Conservation (phyloP, 495 filamentous ascomycete species). For the Xylaria grammica region DNA sequence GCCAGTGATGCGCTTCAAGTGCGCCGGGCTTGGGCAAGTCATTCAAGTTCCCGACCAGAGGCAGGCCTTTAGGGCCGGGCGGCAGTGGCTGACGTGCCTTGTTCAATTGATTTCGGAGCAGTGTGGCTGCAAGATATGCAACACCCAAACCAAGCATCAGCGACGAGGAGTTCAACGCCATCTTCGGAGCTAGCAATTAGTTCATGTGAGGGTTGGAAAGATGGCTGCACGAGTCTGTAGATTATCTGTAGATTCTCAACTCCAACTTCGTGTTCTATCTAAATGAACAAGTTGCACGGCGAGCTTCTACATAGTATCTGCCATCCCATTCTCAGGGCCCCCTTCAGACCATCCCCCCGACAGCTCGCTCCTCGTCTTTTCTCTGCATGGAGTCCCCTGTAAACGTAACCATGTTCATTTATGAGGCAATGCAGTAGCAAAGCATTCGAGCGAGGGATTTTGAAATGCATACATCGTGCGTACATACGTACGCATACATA, state of each 20-base stretch:
- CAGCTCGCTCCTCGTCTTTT: neutral
- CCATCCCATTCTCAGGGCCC: neutral
- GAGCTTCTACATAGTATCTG: neutral
- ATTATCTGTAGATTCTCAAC: neutral
- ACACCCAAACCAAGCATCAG: slow-evolving; percentile 3
- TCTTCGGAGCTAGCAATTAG: neutral
- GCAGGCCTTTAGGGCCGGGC: slow-evolving; percentile 50
- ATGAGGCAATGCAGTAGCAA: neutral
- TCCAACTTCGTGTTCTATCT: neutral
- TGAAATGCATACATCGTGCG: neutral
- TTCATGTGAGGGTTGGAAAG: neutral
- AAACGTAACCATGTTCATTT: neutral
- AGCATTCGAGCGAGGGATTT: neutral
- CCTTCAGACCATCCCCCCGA: neutral
- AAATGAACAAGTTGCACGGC: neutral
- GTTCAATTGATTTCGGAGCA: neutral
- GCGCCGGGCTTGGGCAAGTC: slow-evolving; percentile 48
- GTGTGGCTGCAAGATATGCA: slow-evolving; percentile 1
- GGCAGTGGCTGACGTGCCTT: slow-evolving; percentile 39
- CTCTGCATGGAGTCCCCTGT: neutral
- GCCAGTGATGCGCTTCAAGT: slow-evolving; percentile 55
- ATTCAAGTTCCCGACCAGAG: slow-evolving; percentile 53
- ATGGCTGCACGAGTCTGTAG: neutral
- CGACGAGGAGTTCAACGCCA: neutral
- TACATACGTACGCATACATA: too few species aligned